phyloP scores from a whole-genome alignment of 108 stramenopile species.

The Discostella pseudostelligera region DNA sequence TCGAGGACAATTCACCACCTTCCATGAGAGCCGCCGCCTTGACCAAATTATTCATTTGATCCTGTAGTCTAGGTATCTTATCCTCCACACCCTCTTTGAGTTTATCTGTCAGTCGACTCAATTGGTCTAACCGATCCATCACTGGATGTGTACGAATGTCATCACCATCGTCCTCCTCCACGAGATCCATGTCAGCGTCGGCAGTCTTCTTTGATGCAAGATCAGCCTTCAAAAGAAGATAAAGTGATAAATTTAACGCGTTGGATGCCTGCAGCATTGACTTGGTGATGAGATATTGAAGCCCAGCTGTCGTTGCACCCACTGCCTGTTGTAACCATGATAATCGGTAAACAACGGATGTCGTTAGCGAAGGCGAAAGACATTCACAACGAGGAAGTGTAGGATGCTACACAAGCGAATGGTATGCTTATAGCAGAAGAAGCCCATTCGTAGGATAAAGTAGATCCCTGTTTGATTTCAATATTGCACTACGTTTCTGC shows the following conservation, averaged over 20 bases:
- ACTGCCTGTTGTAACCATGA: conserved; percentile 57
- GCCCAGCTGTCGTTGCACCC: conserved; percentile 65
- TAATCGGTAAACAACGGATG: conserved; percentile 11
- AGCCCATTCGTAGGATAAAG: conserved; percentile 71
- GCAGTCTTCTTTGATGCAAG: conserved; percentile 17
- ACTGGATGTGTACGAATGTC: conserved; percentile 76
- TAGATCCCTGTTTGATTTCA: conserved; percentile 32
- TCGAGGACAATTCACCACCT: conserved; percentile 17
- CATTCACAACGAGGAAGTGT: conserved; percentile 15
- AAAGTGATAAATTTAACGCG: conserved; percentile 72
- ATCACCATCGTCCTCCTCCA: conserved; percentile 24
- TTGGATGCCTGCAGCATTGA: conserved; percentile 62
- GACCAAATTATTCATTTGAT: conserved; percentile 64
- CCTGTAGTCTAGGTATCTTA: conserved; percentile 43
- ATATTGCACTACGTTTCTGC: conserved; percentile 84
- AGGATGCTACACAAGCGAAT: conserved; percentile 76
- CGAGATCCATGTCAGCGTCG: conserved; percentile 6
- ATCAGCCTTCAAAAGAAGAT: conserved; percentile 74
- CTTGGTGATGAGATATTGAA: conserved; percentile 75
- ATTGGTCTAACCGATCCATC: conserved; percentile 70
- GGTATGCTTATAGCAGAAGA: conserved; percentile 25
- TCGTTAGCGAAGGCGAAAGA: conserved; percentile 20
- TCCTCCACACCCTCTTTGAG: conserved; percentile 63
- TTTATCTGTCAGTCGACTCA: conserved; percentile 54
- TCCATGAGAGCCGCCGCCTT: conserved; percentile 72